Evolutionary conservation across 1,139 yeast genomes (phyloP), one percentile per base, ranked within the genome.

Genomic region (Insectozyma bohioensis): DNA sequence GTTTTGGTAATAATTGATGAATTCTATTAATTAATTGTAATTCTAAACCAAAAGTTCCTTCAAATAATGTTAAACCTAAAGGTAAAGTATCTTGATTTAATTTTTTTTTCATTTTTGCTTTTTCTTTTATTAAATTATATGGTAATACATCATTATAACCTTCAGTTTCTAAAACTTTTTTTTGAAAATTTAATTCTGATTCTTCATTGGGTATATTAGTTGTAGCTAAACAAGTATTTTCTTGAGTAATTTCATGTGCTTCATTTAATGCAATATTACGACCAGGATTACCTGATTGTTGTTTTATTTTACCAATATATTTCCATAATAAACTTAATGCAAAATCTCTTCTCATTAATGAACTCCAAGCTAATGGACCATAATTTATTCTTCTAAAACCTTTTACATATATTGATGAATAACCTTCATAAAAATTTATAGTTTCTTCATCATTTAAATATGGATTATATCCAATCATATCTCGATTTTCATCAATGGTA

Each of bases 331-430:
- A 30, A 12, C 56, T 51, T 22, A 73, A 51, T 14, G 64, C 77
- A 1, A 61, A 61, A 47, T 78, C 85, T 36, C 67, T 67, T 37
- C 66, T 65, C 54, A 75, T 56, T 14, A 72, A 33, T 0, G 77
- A 61, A 2, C 69, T 48, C 75, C 77, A 71, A 0, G 76, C 51
- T 34, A 72, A 61, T 0, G 78, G 78, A 0, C 79, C 79, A 47
- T 64, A 67, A 35, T 67, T 68, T 20, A 66, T 52, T 33, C 70
- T 49, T 26, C 70, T 49, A 24, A 41, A 41, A 30, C 58, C 65
- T 24, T 63, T 58, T 6, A 59, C 49, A 38, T 65, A 61, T 20
- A 72, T 52, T 0, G 78, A 60, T 7, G 66, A 50, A 40, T 64
- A 69, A 5, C 66, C 66, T 20, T 61, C 68, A 46, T 58, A 70